These are phyloP conservation scores for Pseudoscleropodium purum DNA, from an alignment of 225 moss, liverwort and hornwort species.

Conservation along the genomic window DNA sequence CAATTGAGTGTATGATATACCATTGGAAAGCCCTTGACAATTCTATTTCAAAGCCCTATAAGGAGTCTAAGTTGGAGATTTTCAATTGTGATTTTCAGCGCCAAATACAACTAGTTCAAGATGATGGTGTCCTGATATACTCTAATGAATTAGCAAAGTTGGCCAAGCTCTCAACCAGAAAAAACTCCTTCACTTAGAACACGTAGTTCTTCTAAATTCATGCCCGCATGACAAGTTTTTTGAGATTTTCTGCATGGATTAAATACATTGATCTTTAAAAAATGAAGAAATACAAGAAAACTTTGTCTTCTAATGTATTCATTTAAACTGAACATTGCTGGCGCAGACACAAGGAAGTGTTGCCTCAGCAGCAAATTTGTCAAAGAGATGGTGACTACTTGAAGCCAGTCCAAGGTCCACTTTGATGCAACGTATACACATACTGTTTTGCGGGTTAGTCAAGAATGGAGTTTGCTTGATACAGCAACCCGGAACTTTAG, in stretches of 20 bases:
- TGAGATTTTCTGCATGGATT: neutral
- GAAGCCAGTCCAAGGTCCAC: neutral
- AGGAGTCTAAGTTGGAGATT: neutral
- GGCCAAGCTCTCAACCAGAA: neutral
- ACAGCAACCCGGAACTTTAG: neutral
- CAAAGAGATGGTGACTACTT: neutral
- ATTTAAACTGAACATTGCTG: fast-evolving
- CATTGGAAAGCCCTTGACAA: fast-evolving
- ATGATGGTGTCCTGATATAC: neutral
- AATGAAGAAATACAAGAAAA: neutral
- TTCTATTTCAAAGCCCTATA: fast-evolving
- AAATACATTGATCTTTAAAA: neutral
- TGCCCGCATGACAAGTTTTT: neutral
- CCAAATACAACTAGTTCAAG: neutral
- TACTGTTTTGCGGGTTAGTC: neutral
- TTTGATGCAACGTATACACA: neutral
- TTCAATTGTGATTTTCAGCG: neutral
- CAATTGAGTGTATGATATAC: neutral
- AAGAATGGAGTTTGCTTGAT: neutral
- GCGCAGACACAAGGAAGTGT: neutral
- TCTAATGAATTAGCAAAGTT: neutral
- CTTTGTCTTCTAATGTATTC: neutral
- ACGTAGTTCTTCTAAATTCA: neutral
- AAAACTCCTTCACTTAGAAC: neutral
- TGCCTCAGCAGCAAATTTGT: neutral